Conservation (phyloP, 495 filamentous ascomycete genomes). For the Amphirosellinia nigrospora region DNA sequence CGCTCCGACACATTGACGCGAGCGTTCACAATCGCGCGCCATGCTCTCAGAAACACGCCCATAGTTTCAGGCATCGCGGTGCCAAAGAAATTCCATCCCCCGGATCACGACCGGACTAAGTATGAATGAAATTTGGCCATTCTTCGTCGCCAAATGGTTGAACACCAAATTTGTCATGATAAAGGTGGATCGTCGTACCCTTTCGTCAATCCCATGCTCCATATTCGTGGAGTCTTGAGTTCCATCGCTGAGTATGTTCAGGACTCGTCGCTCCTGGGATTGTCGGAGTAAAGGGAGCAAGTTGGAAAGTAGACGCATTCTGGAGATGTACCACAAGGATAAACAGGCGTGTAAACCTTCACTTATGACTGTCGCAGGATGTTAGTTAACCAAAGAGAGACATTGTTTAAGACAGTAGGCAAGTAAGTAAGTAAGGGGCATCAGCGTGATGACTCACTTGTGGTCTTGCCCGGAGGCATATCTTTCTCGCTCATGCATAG, state of each 20-base stretch:
- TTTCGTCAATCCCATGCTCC: too few relatives aligned
- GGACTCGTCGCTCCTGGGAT: constrained; percentile 25
- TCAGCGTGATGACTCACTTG: constrained; percentile 9
- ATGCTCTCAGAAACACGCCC: background rate
- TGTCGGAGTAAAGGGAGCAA: constrained; percentile 29
- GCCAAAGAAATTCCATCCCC: background rate
- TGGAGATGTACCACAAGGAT: constrained; percentile 32
- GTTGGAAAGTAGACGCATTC: constrained; percentile 27
- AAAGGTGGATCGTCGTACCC: background rate
- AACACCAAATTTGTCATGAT: background rate
- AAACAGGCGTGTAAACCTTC: constrained; percentile 28
- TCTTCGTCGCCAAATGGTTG: background rate
- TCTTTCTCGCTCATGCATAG: constrained; percentile 35
- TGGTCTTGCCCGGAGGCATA: constrained; percentile 19
- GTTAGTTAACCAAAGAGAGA: background rate
- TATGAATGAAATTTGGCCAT: background rate
- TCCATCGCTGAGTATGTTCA: constrained; percentile 30
- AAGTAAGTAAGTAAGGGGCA: background rate
- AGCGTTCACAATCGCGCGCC: background rate
- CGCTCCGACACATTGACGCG: background rate
- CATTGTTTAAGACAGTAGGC: background rate
- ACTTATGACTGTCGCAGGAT: background rate
- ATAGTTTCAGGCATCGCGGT: background rate
- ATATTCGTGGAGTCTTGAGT: too few relatives aligned
- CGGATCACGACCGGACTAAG: background rate